Conservation (phyloP, 2,329 filamentous ascomycete genomes). For the Epichloe festucae region DNA sequence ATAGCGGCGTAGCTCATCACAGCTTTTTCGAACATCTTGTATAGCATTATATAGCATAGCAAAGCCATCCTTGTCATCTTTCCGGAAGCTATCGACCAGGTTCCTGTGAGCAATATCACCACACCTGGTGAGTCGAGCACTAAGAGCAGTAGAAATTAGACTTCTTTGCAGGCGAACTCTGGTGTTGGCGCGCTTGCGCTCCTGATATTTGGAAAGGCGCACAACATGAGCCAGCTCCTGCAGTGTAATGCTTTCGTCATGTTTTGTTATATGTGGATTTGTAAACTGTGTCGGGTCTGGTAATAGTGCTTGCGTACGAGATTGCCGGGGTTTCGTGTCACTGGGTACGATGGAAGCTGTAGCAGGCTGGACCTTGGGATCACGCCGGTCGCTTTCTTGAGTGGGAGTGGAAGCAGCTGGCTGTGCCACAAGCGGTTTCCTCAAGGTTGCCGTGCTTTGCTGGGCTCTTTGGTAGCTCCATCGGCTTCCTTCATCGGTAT, state of each 20-base stretch:
- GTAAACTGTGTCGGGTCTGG: constrained; percentile 54
- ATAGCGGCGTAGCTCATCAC: constrained; percentile 58
- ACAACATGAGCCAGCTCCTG: constrained; percentile 69
- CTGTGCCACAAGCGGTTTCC: constrained; percentile 39
- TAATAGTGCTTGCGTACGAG: constrained; percentile 41
- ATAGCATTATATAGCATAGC: constrained; percentile 62
- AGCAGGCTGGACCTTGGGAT: constrained; percentile 13
- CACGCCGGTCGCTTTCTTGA: constrained; percentile 17
- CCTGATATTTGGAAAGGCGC: constrained; percentile 66
- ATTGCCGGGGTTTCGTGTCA: constrained; percentile 28
- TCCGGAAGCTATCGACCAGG: constrained; percentile 64
- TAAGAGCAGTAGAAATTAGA: constrained; percentile 62
- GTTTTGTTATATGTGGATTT: constrained; percentile 45
- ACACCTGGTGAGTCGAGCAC: constrained; percentile 59
- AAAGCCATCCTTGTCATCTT: constrained; percentile 68
- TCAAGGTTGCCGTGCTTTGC: constrained; percentile 24
- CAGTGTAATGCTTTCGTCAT: constrained; percentile 54
- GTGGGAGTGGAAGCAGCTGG: constrained; percentile 19
- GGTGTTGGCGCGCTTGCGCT: constrained; percentile 63
- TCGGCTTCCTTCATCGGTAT: constrained; percentile 30
- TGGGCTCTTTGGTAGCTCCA: constrained; percentile 25
- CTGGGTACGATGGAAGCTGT: constrained; percentile 22
- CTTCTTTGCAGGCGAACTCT: constrained; percentile 61
- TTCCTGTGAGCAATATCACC: constrained; percentile 63
- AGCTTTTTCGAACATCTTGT: constrained; percentile 66